Evolutionary conservation across 345 rosid genomes (phyloP).

Genomic region (Citrus cavaleriei): DNA sequence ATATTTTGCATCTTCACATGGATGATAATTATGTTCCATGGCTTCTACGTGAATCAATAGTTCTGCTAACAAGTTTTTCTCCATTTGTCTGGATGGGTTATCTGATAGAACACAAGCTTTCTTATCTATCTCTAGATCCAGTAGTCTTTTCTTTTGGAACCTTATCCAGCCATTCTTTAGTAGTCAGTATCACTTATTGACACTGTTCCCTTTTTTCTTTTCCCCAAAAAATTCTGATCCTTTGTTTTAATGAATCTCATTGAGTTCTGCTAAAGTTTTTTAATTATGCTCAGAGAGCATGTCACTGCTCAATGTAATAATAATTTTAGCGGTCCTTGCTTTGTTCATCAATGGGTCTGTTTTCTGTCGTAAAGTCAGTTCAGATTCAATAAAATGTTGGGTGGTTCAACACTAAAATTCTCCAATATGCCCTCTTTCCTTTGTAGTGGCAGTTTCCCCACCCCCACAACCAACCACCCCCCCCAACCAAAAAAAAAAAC

Average conservation of each 20-base stretch:
- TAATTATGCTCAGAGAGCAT: background rate
- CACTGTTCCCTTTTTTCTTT: background rate
- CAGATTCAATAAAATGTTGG: background rate
- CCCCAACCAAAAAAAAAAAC: no score
- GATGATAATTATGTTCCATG: background rate
- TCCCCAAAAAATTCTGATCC: background rate
- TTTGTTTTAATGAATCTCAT: background rate
- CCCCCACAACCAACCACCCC: no score
- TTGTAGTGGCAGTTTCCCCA: no score
- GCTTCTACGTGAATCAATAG: background rate
- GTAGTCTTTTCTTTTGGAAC: background rate
- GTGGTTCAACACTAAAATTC: constrained; percentile 9
- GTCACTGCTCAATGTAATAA: background rate
- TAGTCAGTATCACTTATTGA: background rate
- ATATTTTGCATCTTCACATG: background rate
- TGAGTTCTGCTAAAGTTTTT: background rate
- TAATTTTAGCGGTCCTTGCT: background rate
- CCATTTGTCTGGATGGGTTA: background rate
- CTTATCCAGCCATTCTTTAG: background rate
- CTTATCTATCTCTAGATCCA: background rate
- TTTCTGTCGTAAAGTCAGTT: background rate
- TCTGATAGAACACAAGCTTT: background rate
- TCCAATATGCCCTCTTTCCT: background rate
- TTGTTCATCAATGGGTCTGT: background rate
- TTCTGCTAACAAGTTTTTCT: background rate